phyloP scores from a whole-genome alignment of 495 filamentous ascomycete genomes.

The Jackrogersella multiformis region DNA sequence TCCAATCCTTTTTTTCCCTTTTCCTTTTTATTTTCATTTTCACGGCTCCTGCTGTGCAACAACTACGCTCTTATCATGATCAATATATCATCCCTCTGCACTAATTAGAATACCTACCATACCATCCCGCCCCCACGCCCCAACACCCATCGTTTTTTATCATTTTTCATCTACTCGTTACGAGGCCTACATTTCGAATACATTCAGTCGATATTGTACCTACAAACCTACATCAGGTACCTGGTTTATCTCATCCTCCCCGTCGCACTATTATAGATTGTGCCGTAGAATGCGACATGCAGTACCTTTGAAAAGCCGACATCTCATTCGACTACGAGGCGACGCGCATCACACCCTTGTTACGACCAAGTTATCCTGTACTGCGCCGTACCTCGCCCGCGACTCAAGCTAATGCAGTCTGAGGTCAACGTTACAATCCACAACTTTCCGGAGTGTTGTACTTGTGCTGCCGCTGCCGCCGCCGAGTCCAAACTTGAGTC shows the following conservation, averaged over 20 bases:
- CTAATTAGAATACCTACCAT: too few species aligned
- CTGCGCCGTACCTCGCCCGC: conserved; percentile 26
- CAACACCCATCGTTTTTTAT: conserved; percentile 4
- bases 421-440: conserved; percentile 47
- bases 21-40: conserved; percentile 5
- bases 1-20: conserved; percentile 10
- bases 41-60: conserved; percentile 19
- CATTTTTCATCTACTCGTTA: background rate
- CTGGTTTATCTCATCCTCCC: background rate
- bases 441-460: conserved; percentile 30
- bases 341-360: conserved; percentile 41
- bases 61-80: conserved; percentile 24
- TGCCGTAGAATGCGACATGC: conserved; percentile 22
- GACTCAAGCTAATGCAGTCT: conserved; percentile 37
- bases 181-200: background rate
- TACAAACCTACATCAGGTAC: background rate
- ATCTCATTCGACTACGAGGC: conserved; percentile 41
- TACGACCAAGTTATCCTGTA: conserved; percentile 26
- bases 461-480: conserved; percentile 13
- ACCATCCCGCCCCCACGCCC: conserved; percentile 26
- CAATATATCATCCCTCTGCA: conserved; percentile 6
- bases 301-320: conserved; percentile 6
- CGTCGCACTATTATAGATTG: background rate
- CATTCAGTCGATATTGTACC: background rate
- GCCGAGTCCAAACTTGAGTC: conserved; percentile 22